Base-by-base conservation (phyloP, 345 rosid genomes). In the Streptanthus diversifolius region DNA sequence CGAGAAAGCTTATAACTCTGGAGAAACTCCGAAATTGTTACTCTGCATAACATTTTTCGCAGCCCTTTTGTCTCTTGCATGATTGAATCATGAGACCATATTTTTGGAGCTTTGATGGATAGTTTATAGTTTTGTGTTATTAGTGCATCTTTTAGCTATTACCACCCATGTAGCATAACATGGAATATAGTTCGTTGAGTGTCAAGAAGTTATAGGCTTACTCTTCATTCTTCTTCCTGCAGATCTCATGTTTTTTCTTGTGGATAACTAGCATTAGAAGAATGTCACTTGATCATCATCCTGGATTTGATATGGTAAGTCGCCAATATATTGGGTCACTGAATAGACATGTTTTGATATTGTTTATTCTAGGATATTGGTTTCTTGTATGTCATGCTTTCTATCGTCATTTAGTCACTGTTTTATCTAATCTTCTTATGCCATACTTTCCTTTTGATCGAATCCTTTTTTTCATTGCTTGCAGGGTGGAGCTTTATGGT, bases 401-500 rank as follows among this genome's bases (percentile, higher is more conserved):
- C 66, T 44, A 9, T 5, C 5, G 44, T 32, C 25, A 29, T 51
- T 32, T 32, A 40, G 36, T 40, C 19, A 41, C 25, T 35, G 24
- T 33, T 41, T 29, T 70, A 10, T 37, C 1, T n/a, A 9, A 15
- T 24, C 3, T 4, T 51, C 30, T 58, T 9, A 25, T 48, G 27
- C 63, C 9, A 5, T 8, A 13, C 14, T 49, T 17, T 36, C 51
- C 52, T 52, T 43, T 53, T 43, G 43, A 57, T 60, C 8, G 8
- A 68, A 37, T 62, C 33, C n/a, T 21, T 57, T 64, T 55, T 57
- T 77, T 19, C 54, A 13, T 49, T 63, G 21, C 25, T 71, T 87
- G 77, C 88, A 93, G 98, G 99, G 99, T 32, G 99, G 99, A 66
- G 71, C 88, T 70, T 83, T 91, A 33, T 93, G 99, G 97, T 93